Evolutionary conservation across 208 protist species (phyloP), one percentile per base, ranked within the genome.

Genomic region (Leishmania braziliensis): DNA sequence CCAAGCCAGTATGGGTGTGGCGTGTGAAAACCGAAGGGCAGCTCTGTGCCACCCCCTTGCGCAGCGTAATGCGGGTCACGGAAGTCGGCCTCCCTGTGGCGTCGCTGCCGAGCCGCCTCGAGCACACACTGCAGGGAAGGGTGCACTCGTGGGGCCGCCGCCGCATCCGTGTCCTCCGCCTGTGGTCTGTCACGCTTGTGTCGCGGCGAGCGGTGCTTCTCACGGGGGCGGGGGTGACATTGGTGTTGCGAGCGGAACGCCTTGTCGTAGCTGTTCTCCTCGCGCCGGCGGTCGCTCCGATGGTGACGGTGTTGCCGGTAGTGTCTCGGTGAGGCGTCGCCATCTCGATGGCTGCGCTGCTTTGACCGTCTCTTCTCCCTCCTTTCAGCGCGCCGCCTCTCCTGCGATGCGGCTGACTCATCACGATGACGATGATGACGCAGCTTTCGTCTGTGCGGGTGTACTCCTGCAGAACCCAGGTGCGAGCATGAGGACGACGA

Each of bases 1-100:
- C 48, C 48, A 4, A 58, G 26, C 46, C 14, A n/a, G 26, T 75
- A 75, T 39, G 70, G 46, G 70, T 75, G 70, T 50, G 23, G 50
- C 70, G 50, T 48, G 50, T 36, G 29, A 36, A 2, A 48, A 9
- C 20, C 43, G 16, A 20, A 48, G 5, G 50, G 23, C n/a, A 60
- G 70, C 70, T 5, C n/a, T 43, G 18, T 50, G 66, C 39, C 36
- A 71, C 39, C 70, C 68, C 72, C 69, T 53, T 84, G 69, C 14
- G 9, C 29, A 0, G 72, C 58, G 56, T 54, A 80, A 26, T n/a
- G 43, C 68, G 20, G 48, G 26, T 80, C 66, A 54, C 58, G 75
- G 10, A 3, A 60, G 58, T 71, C 54, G 8, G 50, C 68, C 26
- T 33, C 26, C 23, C 36, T n/a, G 39, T 9, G 46, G 10, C 69